Evolutionary conservation across 495 filamentous ascomycete genomes (phyloP), one percentile per base, ranked within the genome.

Genomic region (Cryomyces antarcticus): DNA sequence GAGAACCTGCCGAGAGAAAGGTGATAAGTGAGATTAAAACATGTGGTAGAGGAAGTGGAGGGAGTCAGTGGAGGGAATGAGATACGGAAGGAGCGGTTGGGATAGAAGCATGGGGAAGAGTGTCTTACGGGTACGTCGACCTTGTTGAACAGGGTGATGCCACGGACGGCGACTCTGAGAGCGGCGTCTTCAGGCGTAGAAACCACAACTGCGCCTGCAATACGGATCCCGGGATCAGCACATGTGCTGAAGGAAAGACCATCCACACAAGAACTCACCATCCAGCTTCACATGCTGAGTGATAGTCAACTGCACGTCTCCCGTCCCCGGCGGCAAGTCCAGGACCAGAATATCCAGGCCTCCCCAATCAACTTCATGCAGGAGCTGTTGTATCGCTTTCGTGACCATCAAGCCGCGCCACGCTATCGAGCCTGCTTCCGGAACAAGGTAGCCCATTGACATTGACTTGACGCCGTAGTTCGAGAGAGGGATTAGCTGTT

Each of bases 391-490:
- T 52, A 99, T 64, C 0, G 92, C 89, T 61, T 99, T 99, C 66
- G 88, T 87, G 12, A 96, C 81, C 86, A 99, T 96, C 13, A 93
- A 69, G 0, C 89, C 89, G 31, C 89, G 75, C 89, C 92, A 99
- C 33, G 83, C 82, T n/a, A 99, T 78, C 4, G 89, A 80, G 0
- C 73, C 73, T 31, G 75, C 70, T 52, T 81, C 77, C 45, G 73
- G 72, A 10, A 92, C 72, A 7, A 96, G 71, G 52, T 94, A 96
- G 38, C 92, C 92, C 79, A 99, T 94, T 3, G 84, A 93, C 89
- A 96, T 96, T 35, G 81, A 87, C 59, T 92, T 88, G 46, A 99
- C 70, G 43, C 88, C 92, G 63, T 95, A 96, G 55, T 89, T 93
- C n/a, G 78, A 80, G 27, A 96, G 61, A 0, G 92, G 92, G 24